Base-by-base conservation (phyloP, 768 basidiomycete species). In the Mycena epipterygia region DNA sequence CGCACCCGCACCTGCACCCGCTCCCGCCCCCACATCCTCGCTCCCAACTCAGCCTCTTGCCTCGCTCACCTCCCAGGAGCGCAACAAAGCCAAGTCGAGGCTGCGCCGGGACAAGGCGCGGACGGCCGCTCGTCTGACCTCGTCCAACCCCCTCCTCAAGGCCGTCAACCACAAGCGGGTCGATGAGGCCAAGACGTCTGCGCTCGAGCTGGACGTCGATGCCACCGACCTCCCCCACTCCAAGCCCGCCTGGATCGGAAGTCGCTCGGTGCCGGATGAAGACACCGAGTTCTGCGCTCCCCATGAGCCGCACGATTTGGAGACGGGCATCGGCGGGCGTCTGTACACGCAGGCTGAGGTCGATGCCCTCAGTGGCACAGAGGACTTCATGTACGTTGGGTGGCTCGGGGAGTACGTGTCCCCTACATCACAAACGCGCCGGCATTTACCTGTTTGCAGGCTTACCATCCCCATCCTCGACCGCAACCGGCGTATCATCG, bases 201-300 rank as follows among this genome's bases (percentile, higher is more conserved):
- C 51, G 1, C 13, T 71, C 17, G 16, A 35, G 0, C 46, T 61
- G 1, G 25, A 48, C 25, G 0, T 49, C n/a, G 57, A 71, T 8
- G 41, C 44, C n/a, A 3, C 51, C 19, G 41, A 61, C 16, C 55
- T 71, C n/a, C 56, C 70, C 2, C 70, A 71, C 33, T 52, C 70
- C 17, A 46, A 51, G n/a, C 64, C 64, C 1, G 57, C 64, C 14
- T 71, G 70, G 70, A 57, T 66, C 21, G 70, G 70, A 1, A 23
- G 17, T 14, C 68, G 53, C 25, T n/a, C 19, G 2, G 61, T 56
- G 0, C n/a, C n/a, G n/a, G n/a, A n/a, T n/a, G 44, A 39, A 19
- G 64, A 57, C 12, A 37, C 11, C 27, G n/a, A n/a, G 9, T 46
- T 46, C 44, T 23, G n/a, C 6, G 49, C 7, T 2, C 19, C 49